Percentiles rank a stretch among this genome's conserved stretches.
Conservation (phyloP, 2,329 filamentous ascomycete species). For the Colletotrichum truncatum region DNA sequence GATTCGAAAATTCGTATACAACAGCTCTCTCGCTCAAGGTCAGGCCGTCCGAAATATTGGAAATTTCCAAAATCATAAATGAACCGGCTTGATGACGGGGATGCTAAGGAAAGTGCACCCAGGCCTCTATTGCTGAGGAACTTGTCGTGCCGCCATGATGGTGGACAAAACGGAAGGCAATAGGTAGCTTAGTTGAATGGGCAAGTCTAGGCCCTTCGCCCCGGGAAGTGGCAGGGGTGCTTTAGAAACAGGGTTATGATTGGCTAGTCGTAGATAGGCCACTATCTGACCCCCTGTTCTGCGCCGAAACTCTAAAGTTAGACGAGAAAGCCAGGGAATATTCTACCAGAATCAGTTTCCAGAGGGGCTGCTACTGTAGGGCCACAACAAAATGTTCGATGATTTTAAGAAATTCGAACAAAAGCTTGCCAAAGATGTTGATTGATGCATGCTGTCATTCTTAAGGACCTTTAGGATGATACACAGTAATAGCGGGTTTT, state of each 20-base stretch:
- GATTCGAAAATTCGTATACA: no score
- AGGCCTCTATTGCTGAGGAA: not conserved
- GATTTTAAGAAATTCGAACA: no score
- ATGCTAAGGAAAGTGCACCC: not conserved
- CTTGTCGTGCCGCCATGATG: not conserved
- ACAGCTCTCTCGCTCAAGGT: no score
- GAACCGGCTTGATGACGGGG: not conserved
- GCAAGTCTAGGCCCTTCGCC: not conserved
- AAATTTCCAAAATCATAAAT: not conserved
- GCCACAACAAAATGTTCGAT: no score
- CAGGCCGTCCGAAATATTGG: no score
- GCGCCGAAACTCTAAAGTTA: constrained; percentile 9
- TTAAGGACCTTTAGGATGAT: no score
- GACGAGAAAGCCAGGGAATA: not conserved
- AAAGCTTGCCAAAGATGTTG: no score
- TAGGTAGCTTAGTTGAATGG: not conserved
- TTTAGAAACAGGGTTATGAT: not conserved
- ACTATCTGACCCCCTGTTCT: not conserved
- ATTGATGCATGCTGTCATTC: no score
- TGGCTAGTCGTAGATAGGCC: no score
- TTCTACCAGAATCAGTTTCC: not conserved
- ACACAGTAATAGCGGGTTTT: no score
- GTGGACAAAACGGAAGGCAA: not conserved
- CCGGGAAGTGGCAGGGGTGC: not conserved
- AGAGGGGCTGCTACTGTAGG: not conserved